phyloP scores from a whole-genome alignment of 208 protist species.

The Phytomonas serpens region DNA sequence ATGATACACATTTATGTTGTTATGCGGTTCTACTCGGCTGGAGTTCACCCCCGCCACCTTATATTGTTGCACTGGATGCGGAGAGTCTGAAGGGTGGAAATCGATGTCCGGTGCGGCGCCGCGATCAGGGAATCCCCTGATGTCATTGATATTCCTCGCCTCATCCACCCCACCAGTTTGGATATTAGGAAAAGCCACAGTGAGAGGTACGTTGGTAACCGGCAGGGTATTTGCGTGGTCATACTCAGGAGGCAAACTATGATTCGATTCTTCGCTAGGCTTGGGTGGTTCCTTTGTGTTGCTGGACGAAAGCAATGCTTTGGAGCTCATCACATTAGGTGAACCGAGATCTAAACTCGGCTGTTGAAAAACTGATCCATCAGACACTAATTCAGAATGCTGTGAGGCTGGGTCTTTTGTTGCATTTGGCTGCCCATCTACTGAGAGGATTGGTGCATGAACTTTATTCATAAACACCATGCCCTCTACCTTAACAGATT shows the following conservation, averaged over 20 bases:
- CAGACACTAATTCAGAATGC: not conserved
- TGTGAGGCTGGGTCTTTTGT: not conserved
- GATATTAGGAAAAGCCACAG: not conserved
- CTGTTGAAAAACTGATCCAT: not conserved
- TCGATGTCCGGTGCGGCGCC: not conserved
- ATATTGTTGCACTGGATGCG: not conserved
- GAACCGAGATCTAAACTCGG: not conserved
- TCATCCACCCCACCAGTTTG: not conserved
- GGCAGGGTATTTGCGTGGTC: not conserved
- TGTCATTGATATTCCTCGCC: not conserved
- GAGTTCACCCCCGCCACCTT: not conserved
- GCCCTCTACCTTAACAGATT: not conserved
- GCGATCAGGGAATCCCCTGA: not conserved
- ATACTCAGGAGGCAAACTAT: not conserved
- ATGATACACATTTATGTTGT: constrained; percentile 2
- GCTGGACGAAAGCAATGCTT: not conserved
- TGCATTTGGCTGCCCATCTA: not conserved
- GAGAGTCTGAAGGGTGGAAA: not conserved
- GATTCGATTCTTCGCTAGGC: not conserved
- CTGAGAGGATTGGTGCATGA: not conserved
- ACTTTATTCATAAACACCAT: not conserved
- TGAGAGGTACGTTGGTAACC: not conserved
- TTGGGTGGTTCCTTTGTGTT: not conserved
- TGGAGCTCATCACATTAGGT: not conserved
- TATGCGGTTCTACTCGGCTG: not conserved